Percentiles rank a stretch among this genome's conserved stretches.
Conservation (phyloP, 78 protist genomes). For the Dictyostelium capitatum region DNA sequence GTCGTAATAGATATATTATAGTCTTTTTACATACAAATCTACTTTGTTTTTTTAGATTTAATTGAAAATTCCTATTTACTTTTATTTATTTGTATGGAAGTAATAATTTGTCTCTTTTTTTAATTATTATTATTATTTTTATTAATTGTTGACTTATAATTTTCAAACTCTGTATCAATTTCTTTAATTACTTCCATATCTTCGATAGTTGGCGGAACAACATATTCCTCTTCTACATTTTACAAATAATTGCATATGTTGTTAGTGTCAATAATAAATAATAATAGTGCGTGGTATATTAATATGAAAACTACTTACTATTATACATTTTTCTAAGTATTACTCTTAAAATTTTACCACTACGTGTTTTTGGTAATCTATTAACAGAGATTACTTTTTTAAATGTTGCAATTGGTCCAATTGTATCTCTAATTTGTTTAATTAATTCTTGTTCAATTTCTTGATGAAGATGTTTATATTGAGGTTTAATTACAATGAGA, state of each 20-base stretch:
- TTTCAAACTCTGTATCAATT: conserved; percentile 21
- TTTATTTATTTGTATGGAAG: too few relatives aligned
- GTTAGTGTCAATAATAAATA: too few relatives aligned
- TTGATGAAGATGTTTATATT: not conserved
- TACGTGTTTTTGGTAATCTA: conserved; percentile 90
- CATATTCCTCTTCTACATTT: conserved; percentile 28
- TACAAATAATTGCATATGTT: too few relatives aligned
- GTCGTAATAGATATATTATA: too few relatives aligned
- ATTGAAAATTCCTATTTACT: too few relatives aligned
- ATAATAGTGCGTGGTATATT: not conserved
- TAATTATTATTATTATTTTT: too few relatives aligned
- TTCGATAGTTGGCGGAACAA: conserved; percentile 77
- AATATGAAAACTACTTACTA: conserved; percentile 31
- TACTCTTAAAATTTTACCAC: conserved; percentile 88
- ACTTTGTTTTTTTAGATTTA: too few relatives aligned
- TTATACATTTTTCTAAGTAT: conserved; percentile 81
- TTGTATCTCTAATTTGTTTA: conserved; percentile 29
- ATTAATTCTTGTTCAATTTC: conserved; percentile 45
- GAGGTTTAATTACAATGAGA: conserved; percentile 83
- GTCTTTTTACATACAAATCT: too few relatives aligned
- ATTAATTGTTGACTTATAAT: not conserved
- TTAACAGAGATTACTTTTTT: conserved; percentile 69
- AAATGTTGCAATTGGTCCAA: conserved; percentile 82
- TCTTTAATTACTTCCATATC: conserved; percentile 58
- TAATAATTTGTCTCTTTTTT: too few relatives aligned